Evolutionary conservation across 768 basidiomycete species (phyloP).

Genomic region (Tylopilus plumbeoviolaceoides): DNA sequence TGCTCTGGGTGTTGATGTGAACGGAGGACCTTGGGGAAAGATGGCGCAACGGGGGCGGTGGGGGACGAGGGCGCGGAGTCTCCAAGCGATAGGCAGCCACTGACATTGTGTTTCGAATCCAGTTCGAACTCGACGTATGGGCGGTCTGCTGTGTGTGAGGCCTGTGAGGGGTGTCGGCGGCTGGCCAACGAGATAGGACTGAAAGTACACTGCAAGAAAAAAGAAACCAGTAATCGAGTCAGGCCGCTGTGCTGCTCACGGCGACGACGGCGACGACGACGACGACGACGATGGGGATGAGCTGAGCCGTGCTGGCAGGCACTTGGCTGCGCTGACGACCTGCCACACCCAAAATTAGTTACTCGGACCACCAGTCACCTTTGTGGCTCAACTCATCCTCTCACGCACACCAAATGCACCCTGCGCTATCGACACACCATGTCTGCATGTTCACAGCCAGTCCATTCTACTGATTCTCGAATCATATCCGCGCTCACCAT

Average conservation of each 20-base stretch:
- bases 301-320: slow-evolving; percentile 23
- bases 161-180: slow-evolving; percentile 1
- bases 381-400: slow-evolving; percentile 10
- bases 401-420: too few relatives aligned
- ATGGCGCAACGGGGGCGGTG: slow-evolving; percentile 57
- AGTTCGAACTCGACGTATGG: slow-evolving; percentile 26
- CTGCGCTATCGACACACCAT: slow-evolving; percentile 18
- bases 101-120: slow-evolving; percentile 47
- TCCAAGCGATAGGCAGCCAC: slow-evolving; percentile 62
- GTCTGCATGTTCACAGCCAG: slow-evolving; percentile 19
- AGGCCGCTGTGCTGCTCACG: neutral
- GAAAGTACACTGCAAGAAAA: slow-evolving; percentile 20
- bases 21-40: slow-evolving; percentile 44
- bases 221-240: slow-evolving; percentile 7
- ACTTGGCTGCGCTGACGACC: slow-evolving; percentile 29
- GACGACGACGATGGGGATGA: slow-evolving; percentile 8
- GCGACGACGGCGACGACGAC: slow-evolving; percentile 14
- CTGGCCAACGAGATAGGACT: slow-evolving; percentile 11
- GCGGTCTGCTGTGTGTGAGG: slow-evolving; percentile 1
- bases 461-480: neutral
- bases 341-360: slow-evolving; percentile 19
- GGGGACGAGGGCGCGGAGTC: slow-evolving; percentile 54
- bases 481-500: neutral
- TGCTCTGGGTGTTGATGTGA: slow-evolving; percentile 40
- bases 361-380: slow-evolving; percentile 1